Evolutionary conservation across 2,329 filamentous ascomycete species (phyloP).

Genomic region (Calonectria hongkongensis): DNA sequence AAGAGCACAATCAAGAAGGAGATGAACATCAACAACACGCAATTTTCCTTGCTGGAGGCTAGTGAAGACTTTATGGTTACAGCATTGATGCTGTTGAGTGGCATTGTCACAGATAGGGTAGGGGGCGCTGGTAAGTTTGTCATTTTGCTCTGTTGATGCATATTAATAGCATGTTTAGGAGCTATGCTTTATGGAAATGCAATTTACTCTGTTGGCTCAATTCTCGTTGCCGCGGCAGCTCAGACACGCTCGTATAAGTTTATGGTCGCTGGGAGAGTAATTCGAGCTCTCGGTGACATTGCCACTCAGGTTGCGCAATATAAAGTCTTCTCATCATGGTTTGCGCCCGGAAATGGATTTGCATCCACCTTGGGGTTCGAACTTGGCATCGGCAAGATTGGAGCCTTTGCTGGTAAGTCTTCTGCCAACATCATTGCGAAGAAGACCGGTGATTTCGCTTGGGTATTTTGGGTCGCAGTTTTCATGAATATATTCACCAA

Average conservation of each 20-base stretch:
- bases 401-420: constrained; percentile 74
- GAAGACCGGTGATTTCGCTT: constrained; percentile 74
- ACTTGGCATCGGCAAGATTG: constrained; percentile 75
- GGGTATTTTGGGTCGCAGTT: constrained; percentile 76
- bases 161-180: constrained; percentile 49
- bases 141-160: accelerated
- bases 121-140: constrained; percentile 69
- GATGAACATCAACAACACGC: constrained; percentile 74
- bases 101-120: constrained; percentile 73
- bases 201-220: constrained; percentile 73
- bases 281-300: constrained; percentile 76
- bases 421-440: constrained; percentile 75
- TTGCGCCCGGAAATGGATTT: constrained; percentile 75
- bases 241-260: constrained; percentile 73
- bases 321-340: constrained; percentile 79
- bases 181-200: constrained; percentile 75
- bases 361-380: constrained; percentile 77
- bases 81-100: constrained; percentile 71
- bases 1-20: constrained; percentile 76
- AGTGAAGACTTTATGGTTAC: constrained; percentile 78
- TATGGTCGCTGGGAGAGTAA: constrained; percentile 74
- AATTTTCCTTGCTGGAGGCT: constrained; percentile 74
- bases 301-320: constrained; percentile 78
- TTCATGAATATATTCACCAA: constrained; percentile 80
- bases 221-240: constrained; percentile 74